Conservation (phyloP, 2,329 filamentous ascomycete genomes). For the Xylariaceae sp. region DNA sequence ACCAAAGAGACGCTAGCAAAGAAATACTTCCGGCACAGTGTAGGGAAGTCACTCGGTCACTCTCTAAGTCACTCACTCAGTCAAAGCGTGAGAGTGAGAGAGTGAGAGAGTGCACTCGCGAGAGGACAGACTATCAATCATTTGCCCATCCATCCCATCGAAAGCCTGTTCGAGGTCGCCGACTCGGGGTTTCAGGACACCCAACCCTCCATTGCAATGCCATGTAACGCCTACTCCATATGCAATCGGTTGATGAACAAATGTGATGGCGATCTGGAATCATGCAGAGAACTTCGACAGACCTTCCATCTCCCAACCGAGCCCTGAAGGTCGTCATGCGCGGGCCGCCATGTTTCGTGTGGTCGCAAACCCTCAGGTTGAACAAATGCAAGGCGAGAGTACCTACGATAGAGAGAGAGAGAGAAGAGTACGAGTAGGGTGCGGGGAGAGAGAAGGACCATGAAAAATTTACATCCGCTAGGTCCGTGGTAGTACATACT, state of each 20-base stretch:
- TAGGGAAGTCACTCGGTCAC: not conserved
- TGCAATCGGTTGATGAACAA: constrained; percentile 9
- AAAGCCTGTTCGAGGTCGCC: constrained; percentile 12
- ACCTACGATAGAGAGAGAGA: not conserved
- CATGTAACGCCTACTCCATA: not conserved
- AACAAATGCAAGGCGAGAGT: not conserved
- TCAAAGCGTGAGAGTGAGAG: too few species aligned
- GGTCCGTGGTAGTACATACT: not conserved
- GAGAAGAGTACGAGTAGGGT: too few species aligned
- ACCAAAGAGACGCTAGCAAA: not conserved
- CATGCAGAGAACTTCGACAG: constrained; percentile 21
- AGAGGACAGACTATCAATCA: not conserved
- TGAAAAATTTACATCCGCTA: not conserved
- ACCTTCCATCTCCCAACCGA: constrained; percentile 17
- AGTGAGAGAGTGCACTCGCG: not conserved
- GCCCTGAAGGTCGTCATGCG: constrained; percentile 11
- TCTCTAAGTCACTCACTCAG: too few species aligned
- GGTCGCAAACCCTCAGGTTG: constrained; percentile 7
- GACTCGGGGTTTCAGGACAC: constrained; percentile 23
- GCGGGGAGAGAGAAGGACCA: too few species aligned
- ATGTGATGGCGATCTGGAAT: constrained; percentile 23
- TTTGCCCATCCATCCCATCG: not conserved
- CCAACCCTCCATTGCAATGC: not conserved
- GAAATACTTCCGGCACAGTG: not conserved
- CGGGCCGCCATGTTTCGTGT: constrained; percentile 12